Percentiles rank a stretch among this genome's conserved stretches.
Evolutionary conservation across 2,329 filamentous ascomycete species (phyloP).

Genomic region (Fusarium fracticaudum): DNA sequence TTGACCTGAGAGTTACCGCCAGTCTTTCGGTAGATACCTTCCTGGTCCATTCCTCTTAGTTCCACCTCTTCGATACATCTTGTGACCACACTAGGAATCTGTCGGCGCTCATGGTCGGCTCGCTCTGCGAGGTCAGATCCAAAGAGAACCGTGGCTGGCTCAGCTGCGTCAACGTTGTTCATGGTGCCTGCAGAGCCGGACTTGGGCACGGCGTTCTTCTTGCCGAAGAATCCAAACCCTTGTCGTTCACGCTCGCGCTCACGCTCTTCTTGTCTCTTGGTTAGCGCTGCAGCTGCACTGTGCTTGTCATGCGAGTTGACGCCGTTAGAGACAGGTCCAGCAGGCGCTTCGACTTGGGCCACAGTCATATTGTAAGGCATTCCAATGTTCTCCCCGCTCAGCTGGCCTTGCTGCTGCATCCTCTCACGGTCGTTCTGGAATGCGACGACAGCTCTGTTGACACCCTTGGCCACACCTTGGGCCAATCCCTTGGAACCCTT

Average conservation of each 20-base stretch:
- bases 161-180: conserved; percentile 55
- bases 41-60: conserved; percentile 93
- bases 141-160: conserved; percentile 74
- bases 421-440: conserved; percentile 69
- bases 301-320: conserved; percentile 33
- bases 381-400: conserved; percentile 71
- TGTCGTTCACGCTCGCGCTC: conserved; percentile 57
- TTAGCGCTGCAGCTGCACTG: conserved; percentile 33
- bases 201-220: conserved; percentile 63
- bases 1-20: conserved; percentile 93
- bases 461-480: conserved; percentile 91
- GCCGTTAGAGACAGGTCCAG: conserved; percentile 44
- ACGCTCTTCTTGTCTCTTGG: conserved; percentile 44
- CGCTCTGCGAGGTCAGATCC: conserved; percentile 89
- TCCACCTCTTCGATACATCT: conserved; percentile 98
- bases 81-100: conserved; percentile 90
- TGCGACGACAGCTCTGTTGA: conserved; percentile 89
- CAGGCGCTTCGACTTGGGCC: conserved; percentile 61
- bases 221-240: conserved; percentile 78
- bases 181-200: conserved; percentile 57
- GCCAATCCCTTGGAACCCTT: conserved; percentile 93
- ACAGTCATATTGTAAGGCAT: conserved; percentile 77
- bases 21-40: conserved; percentile 98
- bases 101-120: conserved; percentile 86
- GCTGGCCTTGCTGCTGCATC: conserved; percentile 60